Evolutionary conservation across 2,329 filamentous ascomycete species (phyloP).

Genomic region (Paraphoma sp.): DNA sequence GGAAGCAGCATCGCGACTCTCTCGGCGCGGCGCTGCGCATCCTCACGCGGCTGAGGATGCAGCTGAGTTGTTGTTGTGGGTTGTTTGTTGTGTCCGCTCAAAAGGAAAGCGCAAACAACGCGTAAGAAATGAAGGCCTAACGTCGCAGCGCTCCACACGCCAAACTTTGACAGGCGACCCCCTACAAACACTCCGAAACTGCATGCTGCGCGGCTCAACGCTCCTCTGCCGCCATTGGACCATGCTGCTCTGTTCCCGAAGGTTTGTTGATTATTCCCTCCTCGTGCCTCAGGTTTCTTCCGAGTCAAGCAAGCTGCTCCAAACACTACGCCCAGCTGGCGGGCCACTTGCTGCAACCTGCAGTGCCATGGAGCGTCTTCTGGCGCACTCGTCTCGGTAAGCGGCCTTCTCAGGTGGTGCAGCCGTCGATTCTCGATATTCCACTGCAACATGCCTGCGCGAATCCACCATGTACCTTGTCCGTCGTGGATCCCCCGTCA

Average conservation of each 20-base stretch:
- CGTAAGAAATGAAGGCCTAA: constrained; percentile 44
- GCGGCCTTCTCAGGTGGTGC: constrained; percentile 34
- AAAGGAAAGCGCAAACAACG: constrained; percentile 42
- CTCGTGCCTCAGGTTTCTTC: constrained; percentile 18
- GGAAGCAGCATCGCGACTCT: constrained; percentile 2
- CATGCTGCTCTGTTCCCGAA: constrained; percentile 7
- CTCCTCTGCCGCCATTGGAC: constrained; percentile 28
- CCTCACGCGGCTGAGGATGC: neutral
- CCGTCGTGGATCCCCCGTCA: constrained; percentile 24
- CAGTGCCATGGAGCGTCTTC: constrained; percentile 30
- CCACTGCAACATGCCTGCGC: constrained; percentile 36
- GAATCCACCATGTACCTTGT: constrained; percentile 34
- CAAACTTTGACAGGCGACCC: constrained; percentile 35
- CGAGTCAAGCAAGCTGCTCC: constrained; percentile 11
- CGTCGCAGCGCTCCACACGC: constrained; percentile 27
- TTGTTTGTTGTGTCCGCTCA: constrained; percentile 35
- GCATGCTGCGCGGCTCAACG: constrained; percentile 17
- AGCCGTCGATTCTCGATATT: constrained; percentile 31
- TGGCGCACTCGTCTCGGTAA: constrained; percentile 23
- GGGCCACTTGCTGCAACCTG: constrained; percentile 30
- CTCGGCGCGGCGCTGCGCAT: neutral
- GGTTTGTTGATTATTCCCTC: constrained; percentile 18
- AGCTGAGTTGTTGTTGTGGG: neutral
- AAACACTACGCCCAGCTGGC: constrained; percentile 16
- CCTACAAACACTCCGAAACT: constrained; percentile 28